Base-by-base conservation (phyloP, 1,284 basidiomycete species). In the Cutaneotrichosporon sp. region DNA sequence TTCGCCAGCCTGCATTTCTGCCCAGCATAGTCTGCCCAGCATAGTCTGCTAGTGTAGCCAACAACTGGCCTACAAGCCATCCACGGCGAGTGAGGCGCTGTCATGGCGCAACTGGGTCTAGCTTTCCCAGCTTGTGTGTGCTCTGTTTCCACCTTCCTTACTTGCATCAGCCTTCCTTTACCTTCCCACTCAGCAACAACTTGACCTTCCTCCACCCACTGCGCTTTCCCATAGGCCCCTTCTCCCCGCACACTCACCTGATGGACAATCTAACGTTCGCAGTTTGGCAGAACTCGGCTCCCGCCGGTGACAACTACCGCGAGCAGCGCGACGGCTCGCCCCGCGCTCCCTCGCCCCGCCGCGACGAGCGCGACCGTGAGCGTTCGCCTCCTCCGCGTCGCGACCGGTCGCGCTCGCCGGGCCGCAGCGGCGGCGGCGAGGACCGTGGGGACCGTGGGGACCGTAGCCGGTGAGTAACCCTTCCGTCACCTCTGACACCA, bases 281-380 rank as follows among this genome's bases (percentile, higher is more conserved):
- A 79, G 77, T 77, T 57, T 79, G 77, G 77, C 74, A 77, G 66
- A 72, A 74, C 69, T 69, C 70, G 52, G 65, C 65, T 40, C 65
- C 70, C 36, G 62, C 56, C 42, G 51, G 36, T 60, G 69, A 72
- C 52, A 68, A 68, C 52, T 68, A 68, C 64, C 60, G 66, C 62
- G 62, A 59, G 47, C 38, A 56, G 30, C 66, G 66, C 42, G 63
- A 64, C 50, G 32, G 51, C 38, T 74, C 73, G 46, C 73, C 73
- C 34, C 36, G 38, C 14, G 57, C 42, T 18, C 32, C 47, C 11
- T 59, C 58, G 31, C 58, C 58, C 11, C 70, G 73, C 55, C 67
- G 73, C 32, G 69, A 65, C 46, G 67, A 66, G 34, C 58, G 61
- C 46, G 59, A 61, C 18, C 64, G 64, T 31, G 58, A 61, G 60